phyloP scores from a whole-genome alignment of 2,329 filamentous ascomycete genomes.

The Juglanconis juglandina region DNA sequence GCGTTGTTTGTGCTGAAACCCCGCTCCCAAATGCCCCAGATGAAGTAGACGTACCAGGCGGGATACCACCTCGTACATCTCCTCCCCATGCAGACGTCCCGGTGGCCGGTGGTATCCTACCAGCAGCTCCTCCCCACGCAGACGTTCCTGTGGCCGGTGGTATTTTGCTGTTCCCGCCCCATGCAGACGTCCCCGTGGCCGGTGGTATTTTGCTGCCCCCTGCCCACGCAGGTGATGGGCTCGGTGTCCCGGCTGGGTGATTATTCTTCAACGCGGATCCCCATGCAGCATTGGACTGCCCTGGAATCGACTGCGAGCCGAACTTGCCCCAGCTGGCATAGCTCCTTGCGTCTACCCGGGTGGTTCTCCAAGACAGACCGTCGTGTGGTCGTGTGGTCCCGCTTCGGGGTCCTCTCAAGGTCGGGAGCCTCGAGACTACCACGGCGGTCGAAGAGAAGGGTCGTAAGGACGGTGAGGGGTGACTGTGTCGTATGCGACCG shows the following conservation, averaged over 20 bases:
- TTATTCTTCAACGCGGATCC: not conserved
- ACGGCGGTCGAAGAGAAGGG: not conserved
- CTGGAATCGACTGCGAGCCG: slow-evolving; percentile 13
- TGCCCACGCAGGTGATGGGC: slow-evolving; percentile 1
- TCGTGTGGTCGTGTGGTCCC: not conserved
- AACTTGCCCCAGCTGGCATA: slow-evolving; percentile 14
- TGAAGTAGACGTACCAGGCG: slow-evolving; percentile 1
- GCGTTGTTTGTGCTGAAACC: not conserved
- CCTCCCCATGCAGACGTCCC: not conserved
- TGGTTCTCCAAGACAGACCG: not conserved
- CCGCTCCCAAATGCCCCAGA: not conserved
- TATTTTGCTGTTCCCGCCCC: not conserved
- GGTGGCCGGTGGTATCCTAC: not conserved
- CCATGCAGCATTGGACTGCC: slow-evolving; percentile 15
- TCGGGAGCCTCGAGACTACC: not conserved
- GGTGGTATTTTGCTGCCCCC: slow-evolving; percentile 8
- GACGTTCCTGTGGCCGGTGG: slow-evolving; percentile 1
- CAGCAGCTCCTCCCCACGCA: not conserved
- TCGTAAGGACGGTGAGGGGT: not conserved
- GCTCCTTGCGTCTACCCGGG: not conserved
- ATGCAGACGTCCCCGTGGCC: not conserved
- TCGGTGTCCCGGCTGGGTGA: not conserved
- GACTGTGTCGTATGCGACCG: not conserved
- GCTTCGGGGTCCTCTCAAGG: not conserved
- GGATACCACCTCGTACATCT: not conserved